Base-by-base conservation (phyloP, 495 filamentous ascomycete species). In the Podospora pseudopauciseta region DNA sequence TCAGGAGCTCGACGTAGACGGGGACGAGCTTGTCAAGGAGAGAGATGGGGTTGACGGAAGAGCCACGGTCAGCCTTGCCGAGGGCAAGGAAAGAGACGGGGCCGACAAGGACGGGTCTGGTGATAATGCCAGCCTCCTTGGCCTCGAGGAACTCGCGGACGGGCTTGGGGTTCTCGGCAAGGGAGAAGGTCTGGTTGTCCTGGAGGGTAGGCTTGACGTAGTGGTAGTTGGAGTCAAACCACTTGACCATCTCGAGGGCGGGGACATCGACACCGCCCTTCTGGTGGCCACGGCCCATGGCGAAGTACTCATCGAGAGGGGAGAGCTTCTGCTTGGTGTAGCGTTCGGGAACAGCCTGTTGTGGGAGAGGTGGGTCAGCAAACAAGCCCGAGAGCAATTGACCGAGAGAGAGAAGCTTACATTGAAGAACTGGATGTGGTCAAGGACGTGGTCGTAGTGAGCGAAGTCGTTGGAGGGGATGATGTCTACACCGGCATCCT, bases 161-260 rank as follows among this genome's bases (percentile, higher is more conserved):
- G 73, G 95, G 92, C 88, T 99, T 99, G 78, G 95, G 93, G 81
- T 91, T 87, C 67, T 86, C 78, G 70, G 85, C 82, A 64, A 99
- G 92, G 81, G 91, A 91, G 90, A 98, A 99, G 70, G 86, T 87
- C 87, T 99, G 95, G 86, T 91, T 89, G 82, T 97, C 90, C 81
- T 96, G 91, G 67, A 99, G 87, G 68, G 95, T 97, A 67, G 95
- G 95, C 88, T 97, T 97, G 82, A 98, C 95, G 84, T 98, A 98
- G 87, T 99, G 95, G 88, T 99, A 99, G 90, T 99, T 99, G 72
- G 92, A 96, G 86, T 99, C 95, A 80, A 99, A 99, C 95, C 96
- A 99, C 85, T 99, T 99, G 65, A 99, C 95, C 95, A 99, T 99
- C 86, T 99, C 95, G 79, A 98, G 85, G 75, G 84, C 85, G 61